Percentiles rank a stretch among this genome's conserved stretches.
phyloP scores from a whole-genome alignment of 768 basidiomycete species.

The Mycena galopus region DNA sequence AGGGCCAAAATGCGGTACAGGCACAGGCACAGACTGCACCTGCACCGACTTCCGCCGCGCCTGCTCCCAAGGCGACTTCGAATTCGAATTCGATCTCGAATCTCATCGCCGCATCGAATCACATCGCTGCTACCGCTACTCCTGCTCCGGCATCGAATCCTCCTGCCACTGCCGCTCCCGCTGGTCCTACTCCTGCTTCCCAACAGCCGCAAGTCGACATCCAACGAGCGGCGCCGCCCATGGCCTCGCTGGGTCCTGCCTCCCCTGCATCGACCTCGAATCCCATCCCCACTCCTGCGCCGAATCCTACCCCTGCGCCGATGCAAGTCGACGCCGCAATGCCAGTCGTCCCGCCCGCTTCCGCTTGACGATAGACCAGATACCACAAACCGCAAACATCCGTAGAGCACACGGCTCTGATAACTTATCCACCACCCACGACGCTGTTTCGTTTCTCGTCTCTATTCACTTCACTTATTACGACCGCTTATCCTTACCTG shows the following conservation, averaged over 20 bases:
- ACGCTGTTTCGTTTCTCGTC: not conserved
- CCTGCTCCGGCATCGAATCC: not conserved
- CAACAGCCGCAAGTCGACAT: constrained; percentile 13
- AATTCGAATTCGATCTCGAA: not conserved
- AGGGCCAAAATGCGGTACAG: not conserved
- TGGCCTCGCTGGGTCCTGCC: not conserved
- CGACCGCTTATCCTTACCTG: not conserved
- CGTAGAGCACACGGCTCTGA: constrained; percentile 9
- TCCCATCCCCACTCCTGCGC: not conserved
- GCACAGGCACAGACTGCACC: not conserved
- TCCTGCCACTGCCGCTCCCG: too few species aligned
- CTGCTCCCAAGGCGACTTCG: too few species aligned
- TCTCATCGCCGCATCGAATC: not conserved
- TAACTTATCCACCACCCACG: not conserved
- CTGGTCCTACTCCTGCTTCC: not conserved
- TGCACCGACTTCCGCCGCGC: too few species aligned
- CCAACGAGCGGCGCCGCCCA: not conserved
- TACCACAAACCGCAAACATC: not conserved
- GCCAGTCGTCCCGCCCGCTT: not conserved
- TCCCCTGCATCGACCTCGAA: not conserved
- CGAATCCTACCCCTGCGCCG: not conserved
- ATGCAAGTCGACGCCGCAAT: not conserved
- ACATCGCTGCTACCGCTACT: too few species aligned
- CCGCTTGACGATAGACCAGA: constrained; percentile 15
- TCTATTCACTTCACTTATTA: not conserved